Base-by-base conservation (phyloP, 371 early-diverging fungal species). In the Mucor saturninus region DNA sequence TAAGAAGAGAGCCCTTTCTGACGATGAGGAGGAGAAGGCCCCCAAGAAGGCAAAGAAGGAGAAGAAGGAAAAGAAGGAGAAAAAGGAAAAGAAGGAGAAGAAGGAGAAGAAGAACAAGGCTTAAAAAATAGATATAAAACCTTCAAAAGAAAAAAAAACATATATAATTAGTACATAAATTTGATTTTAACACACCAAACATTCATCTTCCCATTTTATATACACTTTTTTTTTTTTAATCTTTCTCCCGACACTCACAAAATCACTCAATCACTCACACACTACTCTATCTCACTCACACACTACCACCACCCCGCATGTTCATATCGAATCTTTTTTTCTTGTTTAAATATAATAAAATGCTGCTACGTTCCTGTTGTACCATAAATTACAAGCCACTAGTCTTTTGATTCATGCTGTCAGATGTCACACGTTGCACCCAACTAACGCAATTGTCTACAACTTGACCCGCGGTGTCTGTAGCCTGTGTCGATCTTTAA, bases 11-110 rank as follows among this genome's bases (percentile, higher is more conserved):
- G 40, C 65, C 21, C 67, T 69, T 56, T 74, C 65, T 10, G 73
- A 49, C 14, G 72, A 71, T 39, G 83, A 76, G 3, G 67, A 75
- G 14, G 70, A 69, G 54, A 68, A 72, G 32, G 58, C 64, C 56
- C 37, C 64, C 74, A 77, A 84, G 59, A 85, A 86, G 71, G 75
- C 83, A 70, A 69, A 74, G 52, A 76, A 83, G 69, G 74, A 77
- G 56, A 75, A 81, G 59, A 74, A 79, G 65, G 73, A 85, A 67
- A 71, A 76, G 38, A 66, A 81, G 65, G 72, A 83, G 62, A 72
- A 82, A 48, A 71, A 87, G 69, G 79, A 85, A 67, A 73, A 82
- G 57, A 76, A 86, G 63, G 78, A 87, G 72, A 80, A 84, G 71
- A 75, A 85, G 62, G 77, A 84, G 65, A 80, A 83, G 72, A 74